Evolutionary conservation across 139 green algal species (phyloP).

Genomic region (Chlorella sp.): DNA sequence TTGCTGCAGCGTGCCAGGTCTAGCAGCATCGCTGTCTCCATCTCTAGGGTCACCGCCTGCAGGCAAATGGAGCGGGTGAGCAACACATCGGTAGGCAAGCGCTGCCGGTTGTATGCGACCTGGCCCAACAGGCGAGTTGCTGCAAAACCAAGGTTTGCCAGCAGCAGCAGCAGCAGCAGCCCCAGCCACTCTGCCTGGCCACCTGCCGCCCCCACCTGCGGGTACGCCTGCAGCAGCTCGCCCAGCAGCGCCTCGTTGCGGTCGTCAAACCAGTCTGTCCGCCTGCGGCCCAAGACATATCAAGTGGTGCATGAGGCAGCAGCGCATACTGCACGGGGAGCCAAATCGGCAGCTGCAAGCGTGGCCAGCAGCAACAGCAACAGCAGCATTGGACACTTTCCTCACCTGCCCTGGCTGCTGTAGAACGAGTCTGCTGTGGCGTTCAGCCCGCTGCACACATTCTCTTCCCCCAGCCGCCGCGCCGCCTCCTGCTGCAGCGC

Average conservation of each 20-base stretch:
- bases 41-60: conserved; percentile 66
- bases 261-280: conserved; percentile 58
- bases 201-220: too few relatives aligned
- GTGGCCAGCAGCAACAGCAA: too few relatives aligned
- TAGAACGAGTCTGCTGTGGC: conserved; percentile 83
- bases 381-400: too few relatives aligned
- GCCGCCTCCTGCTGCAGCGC: conserved; percentile 52
- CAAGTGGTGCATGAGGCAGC: too few relatives aligned
- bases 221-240: conserved; percentile 39
- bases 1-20: conserved; percentile 69
- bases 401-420: conserved; percentile 63
- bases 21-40: conserved; percentile 85
- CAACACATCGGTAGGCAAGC: too few relatives aligned
- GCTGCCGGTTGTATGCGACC: too few relatives aligned
- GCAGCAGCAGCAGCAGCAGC: conserved; percentile 43
- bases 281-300: not conserved
- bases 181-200: too few relatives aligned
- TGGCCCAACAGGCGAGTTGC: too few relatives aligned
- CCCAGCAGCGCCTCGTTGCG: conserved; percentile 62
- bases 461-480: conserved; percentile 19
- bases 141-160: too few relatives aligned
- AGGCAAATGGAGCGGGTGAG: too few relatives aligned
- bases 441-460: conserved; percentile 71
- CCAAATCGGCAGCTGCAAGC: too few relatives aligned
- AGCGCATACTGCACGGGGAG: not conserved